Conservation (phyloP, 495 filamentous ascomycete species). For the Usnea hakonensis region DNA sequence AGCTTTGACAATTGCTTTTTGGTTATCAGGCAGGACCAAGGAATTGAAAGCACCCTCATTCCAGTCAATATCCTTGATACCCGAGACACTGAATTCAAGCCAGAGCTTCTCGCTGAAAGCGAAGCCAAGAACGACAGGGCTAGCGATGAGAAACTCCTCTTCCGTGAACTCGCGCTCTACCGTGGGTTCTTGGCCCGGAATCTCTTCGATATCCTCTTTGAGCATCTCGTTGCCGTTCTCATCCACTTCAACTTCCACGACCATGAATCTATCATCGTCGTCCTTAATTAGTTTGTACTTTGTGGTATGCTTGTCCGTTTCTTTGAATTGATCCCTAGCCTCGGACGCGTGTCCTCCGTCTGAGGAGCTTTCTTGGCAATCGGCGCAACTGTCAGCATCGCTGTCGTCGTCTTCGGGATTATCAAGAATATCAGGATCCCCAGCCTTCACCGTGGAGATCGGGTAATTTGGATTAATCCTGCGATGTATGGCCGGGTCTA, state of each 20-base stretch:
- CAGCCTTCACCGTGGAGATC: conserved; percentile 69
- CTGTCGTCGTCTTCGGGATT: conserved; percentile 42
- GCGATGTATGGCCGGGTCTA: conserved; percentile 79
- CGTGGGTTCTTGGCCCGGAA: conserved; percentile 36
- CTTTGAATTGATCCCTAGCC: conserved; percentile 30
- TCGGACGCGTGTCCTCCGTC: conserved; percentile 40
- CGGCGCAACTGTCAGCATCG: conserved; percentile 20
- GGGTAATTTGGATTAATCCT: conserved; percentile 85
- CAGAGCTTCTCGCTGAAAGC: conserved; percentile 84
- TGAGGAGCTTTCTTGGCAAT: conserved; percentile 29
- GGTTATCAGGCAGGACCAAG: conserved; percentile 64
- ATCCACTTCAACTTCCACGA: conserved; percentile 55
- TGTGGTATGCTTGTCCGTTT: conserved; percentile 48
- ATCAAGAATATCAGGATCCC: conserved; percentile 62
- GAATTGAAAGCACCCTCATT: conserved; percentile 74
- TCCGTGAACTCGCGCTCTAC: conserved; percentile 59
- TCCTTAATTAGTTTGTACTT: conserved; percentile 62
- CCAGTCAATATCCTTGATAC: conserved; percentile 75
- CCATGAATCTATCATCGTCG: conserved; percentile 49
- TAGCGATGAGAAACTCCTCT: conserved; percentile 81
- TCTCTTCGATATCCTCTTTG: conserved; percentile 54
- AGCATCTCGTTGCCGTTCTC: conserved; percentile 55
- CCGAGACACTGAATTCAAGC: conserved; percentile 82
- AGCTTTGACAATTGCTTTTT: conserved; percentile 74
- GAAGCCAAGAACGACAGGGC: conserved; percentile 89